Conservation (phyloP, 192 early-diverging fungal species). For the Gigaspora rosea region DNA sequence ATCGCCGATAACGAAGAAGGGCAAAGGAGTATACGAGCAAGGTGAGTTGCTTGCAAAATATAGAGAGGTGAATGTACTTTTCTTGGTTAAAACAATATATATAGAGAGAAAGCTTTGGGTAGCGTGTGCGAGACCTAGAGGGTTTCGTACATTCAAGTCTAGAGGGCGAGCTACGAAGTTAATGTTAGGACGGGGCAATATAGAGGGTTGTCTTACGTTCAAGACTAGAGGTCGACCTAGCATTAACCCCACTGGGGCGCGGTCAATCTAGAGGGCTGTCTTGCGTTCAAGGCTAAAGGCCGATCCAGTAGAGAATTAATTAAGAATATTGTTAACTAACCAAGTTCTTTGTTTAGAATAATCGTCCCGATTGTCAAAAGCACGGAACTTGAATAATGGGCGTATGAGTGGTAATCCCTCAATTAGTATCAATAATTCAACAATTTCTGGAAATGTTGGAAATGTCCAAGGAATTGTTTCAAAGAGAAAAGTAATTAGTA, state of each 20-base stretch:
- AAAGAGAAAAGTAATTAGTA: no score
- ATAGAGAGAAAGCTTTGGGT: slow-evolving; percentile 4
- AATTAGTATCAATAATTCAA: not conserved
- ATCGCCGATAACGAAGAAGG: slow-evolving; percentile 14
- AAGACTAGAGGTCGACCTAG: slow-evolving; percentile 16
- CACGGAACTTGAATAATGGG: not conserved
- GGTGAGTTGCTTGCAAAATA: not conserved
- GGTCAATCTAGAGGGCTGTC: slow-evolving; percentile 22
- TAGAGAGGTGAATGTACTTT: slow-evolving; percentile 12
- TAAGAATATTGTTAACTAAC: not conserved
- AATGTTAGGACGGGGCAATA: slow-evolving; percentile 10
- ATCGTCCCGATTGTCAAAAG: not conserved
- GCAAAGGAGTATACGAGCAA: not conserved
- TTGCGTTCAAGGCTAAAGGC: slow-evolving; percentile 10
- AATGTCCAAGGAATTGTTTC: not conserved
- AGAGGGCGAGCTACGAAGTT: slow-evolving; percentile 21
- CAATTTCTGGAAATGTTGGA: not conserved
- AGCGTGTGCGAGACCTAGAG: not conserved
- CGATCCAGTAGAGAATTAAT: not conserved
- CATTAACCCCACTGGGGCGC: slow-evolving; percentile 7
- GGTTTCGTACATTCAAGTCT: slow-evolving; percentile 23
- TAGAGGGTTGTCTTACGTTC: slow-evolving; percentile 18
- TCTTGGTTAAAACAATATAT: not conserved
- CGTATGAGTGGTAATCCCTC: not conserved
- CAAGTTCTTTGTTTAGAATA: not conserved